Evolutionary conservation across 2,329 filamentous ascomycete genomes (phyloP).

Genomic region (Lasiodiplodia gonubiensis): DNA sequence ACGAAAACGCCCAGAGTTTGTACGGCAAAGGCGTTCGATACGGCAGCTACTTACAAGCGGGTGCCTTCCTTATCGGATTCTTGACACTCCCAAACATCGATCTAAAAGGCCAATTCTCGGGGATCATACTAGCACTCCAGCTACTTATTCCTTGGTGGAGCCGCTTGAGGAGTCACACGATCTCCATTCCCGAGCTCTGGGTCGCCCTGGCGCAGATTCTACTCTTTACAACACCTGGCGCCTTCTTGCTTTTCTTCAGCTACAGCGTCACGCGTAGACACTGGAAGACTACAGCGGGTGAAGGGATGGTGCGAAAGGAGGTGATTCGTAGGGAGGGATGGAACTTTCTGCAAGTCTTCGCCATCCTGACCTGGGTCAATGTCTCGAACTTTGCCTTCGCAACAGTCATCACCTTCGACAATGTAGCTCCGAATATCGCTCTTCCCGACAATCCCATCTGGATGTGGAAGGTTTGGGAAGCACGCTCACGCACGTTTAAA

Average conservation of each 20-base stretch:
- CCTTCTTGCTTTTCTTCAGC: slow-evolving; percentile 4
- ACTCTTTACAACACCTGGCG: background rate
- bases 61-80: background rate
- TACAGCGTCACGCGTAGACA: background rate
- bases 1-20: background rate
- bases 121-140: slow-evolving; percentile 5
- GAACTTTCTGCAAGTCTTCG: background rate
- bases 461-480: too few species aligned
- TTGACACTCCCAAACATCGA: background rate
- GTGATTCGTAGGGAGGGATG: background rate
- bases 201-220: slow-evolving; percentile 13
- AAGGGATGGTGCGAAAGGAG: background rate
- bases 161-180: background rate
- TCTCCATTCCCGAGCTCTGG: slow-evolving; percentile 13
- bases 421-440: too few species aligned
- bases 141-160: background rate
- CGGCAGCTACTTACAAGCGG: background rate
- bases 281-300: background rate
- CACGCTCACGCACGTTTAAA: too few species aligned
- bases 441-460: too few species aligned
- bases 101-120: slow-evolving; percentile 10
- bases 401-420: too few species aligned
- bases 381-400: too few species aligned
- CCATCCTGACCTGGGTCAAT: background rate
- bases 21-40: background rate